phyloP scores from a whole-genome alignment of 2,329 filamentous ascomycete species.

The Fusarium pseudograminearum region DNA sequence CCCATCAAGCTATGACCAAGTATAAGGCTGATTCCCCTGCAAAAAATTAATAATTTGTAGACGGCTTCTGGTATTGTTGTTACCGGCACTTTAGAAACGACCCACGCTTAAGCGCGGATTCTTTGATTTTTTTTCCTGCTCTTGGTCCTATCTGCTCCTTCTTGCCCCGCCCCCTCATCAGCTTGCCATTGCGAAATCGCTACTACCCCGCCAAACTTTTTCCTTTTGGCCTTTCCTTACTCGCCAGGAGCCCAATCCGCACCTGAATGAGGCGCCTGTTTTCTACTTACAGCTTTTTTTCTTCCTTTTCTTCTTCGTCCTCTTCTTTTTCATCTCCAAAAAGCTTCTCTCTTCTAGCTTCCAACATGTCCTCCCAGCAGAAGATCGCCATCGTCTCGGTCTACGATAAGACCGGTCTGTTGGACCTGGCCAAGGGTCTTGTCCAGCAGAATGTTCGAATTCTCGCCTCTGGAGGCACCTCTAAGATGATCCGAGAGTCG shows the following conservation, averaged over 20 bases:
- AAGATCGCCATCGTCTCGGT: conserved; percentile 92
- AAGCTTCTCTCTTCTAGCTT: conserved; percentile 28
- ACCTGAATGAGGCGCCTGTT: conserved; percentile 31
- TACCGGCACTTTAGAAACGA: background rate
- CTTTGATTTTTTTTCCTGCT: conserved; percentile 27
- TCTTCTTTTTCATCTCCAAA: conserved; percentile 11
- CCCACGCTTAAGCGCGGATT: conserved; percentile 19
- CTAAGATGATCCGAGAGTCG: conserved; percentile 96
- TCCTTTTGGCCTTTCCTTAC: conserved; percentile 34
- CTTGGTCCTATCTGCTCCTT: background rate
- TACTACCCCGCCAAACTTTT: conserved; percentile 50
- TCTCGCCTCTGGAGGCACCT: conserved; percentile 93
- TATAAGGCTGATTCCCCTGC: conserved; percentile 36
- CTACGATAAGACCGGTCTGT: conserved; percentile 96
- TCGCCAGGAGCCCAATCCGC: conserved; percentile 36
- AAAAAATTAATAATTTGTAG: conserved; percentile 29
- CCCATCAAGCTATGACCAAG: conserved; percentile 28
- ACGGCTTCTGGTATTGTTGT: background rate
- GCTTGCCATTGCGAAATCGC: conserved; percentile 34
- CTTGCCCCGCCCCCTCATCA: conserved; percentile 42
- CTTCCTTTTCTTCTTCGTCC: conserved; percentile 7
- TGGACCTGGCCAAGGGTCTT: conserved; percentile 92
- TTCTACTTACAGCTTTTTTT: conserved; percentile 33
- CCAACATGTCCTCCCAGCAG: conserved; percentile 59
- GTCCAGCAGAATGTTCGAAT: conserved; percentile 91